Base-by-base conservation (phyloP, 2,329 filamentous ascomycete species). In the Colletotrichum tabaci region DNA sequence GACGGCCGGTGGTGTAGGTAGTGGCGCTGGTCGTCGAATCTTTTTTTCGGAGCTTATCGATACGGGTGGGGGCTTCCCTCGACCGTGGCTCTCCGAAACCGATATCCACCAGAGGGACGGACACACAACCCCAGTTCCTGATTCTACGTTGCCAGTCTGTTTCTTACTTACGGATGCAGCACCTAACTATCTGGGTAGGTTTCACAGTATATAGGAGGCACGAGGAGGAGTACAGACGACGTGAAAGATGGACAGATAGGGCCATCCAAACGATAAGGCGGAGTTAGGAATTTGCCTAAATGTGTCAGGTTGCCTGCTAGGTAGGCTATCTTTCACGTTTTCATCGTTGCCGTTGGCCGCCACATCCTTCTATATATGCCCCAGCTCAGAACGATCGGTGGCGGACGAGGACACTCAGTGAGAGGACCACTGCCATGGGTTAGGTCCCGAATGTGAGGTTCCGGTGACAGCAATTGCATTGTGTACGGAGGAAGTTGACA, bases 1-100 rank as follows among this genome's bases (percentile, higher is more conserved):
- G 53, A 56, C 12, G 53, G 1, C n/a, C 13, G 35, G 35, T 56
- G 35, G 35, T 56, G 53, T 56, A 21, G 53, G 53, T 56, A 56
- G 53, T 40, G 53, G 53, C 53, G 35, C 53, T 40, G 52, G 30
- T 21, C 30, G 35, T 56, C 53, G 53, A 56, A 56, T 56, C 53
- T 56, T 56, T 56, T 56, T 56, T 56, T 56, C 53, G 53, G 53
- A 40, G 53, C 53, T 56, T 56, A 56, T 56, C 53, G 53, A 56
- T 56, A 56, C n/a, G 53, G 53, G 53, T 56, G 53, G 53, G 53
- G 53, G 53, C 52, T 21, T 38, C 3, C 30, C 10, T n/a, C 46
- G 46, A 49, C 46, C 46, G n/a, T 49, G 46, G 46, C 52, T 30
- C 18, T n/a, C 30, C 52, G 30, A n/a, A 35, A 35, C 30, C 30